Base-by-base conservation (phyloP, 148 eudicot genomes). In the Rhododendron ovatum region DNA sequence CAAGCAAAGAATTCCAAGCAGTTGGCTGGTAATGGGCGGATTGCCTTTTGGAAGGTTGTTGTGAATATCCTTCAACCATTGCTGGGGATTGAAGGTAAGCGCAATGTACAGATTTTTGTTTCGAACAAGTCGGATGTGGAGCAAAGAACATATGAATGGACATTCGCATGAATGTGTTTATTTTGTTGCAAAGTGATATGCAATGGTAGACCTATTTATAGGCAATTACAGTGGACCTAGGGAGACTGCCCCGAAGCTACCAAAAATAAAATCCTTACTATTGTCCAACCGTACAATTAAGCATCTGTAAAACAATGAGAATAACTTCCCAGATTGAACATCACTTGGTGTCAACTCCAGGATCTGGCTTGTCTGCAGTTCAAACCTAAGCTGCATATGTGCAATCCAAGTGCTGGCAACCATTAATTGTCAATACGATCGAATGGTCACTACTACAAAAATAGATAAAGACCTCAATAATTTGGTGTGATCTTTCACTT, bases 1-100 rank as follows among this genome's bases (percentile, higher is more conserved):
- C 84, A 87, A 78, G 53, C 53, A 26, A n/a, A 69, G 22, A 22
- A 69, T 20, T 50, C 84, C 84, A 87, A 78, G 53, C 53, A 26
- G 59, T 53, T 1, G 39, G 39, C 37, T 67, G 74, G 17, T 67
- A 67, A 26, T 67, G 3, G 14, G 35, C 74, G 15, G 74, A 67
- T 67, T 1, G 74, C 74, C 74, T 67, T 26, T 26, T 6, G 5
- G 14, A 67, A 67, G 74, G 11, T 26, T 26, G 33, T 9, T n/a
- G 74, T 10, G 74, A 11, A 67, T 67, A 39, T 39, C 41, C 33
- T 67, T 39, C 41, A 26, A 26, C 74, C 74, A 73, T 73, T 73
- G 63, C 22, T 80, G 63, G 51, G 63, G 69, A 35, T 18, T 55
- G 83, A 20, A 55, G 43, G 5, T 41, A 41, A 55, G 24, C 0